Percentiles rank a stretch among this genome's conserved stretches.
phyloP scores from a whole-genome alignment of 2,329 filamentous ascomycete genomes.

The Aspergillus hiratsukae region DNA sequence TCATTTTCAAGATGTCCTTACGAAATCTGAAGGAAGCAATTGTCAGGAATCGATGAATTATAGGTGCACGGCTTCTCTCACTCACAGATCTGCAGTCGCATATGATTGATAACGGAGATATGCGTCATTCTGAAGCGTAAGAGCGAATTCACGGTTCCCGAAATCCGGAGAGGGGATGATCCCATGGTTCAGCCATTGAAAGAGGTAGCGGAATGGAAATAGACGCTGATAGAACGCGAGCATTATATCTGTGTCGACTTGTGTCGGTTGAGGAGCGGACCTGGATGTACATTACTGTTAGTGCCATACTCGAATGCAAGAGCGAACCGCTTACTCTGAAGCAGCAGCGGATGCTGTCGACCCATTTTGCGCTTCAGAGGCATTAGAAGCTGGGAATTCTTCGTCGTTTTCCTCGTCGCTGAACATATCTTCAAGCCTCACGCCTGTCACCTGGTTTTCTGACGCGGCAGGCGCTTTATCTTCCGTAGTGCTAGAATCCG shows the following conservation, averaged over 20 bases:
- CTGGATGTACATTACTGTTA: constrained; percentile 20
- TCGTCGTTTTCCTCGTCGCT: constrained; percentile 53
- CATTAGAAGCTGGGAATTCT: constrained; percentile 53
- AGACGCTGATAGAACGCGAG: constrained; percentile 91
- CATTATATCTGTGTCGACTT: constrained; percentile 78
- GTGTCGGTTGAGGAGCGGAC: constrained; percentile 36
- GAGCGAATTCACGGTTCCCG: constrained; percentile 88
- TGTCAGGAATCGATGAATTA: not conserved
- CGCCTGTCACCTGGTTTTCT: constrained; percentile 20
- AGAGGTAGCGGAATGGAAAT: constrained; percentile 90
- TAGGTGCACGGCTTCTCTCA: constrained; percentile 1
- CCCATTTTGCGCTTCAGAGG: constrained; percentile 41
- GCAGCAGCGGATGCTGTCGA: constrained; percentile 37
- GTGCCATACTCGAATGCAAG: not conserved
- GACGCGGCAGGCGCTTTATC: constrained; percentile 6
- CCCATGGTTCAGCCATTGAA: constrained; percentile 97
- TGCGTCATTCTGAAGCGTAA: constrained; percentile 86
- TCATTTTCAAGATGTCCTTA: constrained; percentile 82
- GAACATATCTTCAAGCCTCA: constrained; percentile 57
- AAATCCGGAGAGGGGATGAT: constrained; percentile 83
- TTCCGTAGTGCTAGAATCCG: constrained; percentile 4
- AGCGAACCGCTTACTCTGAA: constrained; percentile 30
- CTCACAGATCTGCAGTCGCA: constrained; percentile 59
- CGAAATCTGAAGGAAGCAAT: constrained; percentile 58
- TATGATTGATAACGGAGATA: constrained; percentile 90